A percentile compares a stretch with the other conserved stretches of the same genome.
Evolutionary conservation across 495 filamentous ascomycete genomes (phyloP).

Genomic region (Aspergillus affinis): DNA sequence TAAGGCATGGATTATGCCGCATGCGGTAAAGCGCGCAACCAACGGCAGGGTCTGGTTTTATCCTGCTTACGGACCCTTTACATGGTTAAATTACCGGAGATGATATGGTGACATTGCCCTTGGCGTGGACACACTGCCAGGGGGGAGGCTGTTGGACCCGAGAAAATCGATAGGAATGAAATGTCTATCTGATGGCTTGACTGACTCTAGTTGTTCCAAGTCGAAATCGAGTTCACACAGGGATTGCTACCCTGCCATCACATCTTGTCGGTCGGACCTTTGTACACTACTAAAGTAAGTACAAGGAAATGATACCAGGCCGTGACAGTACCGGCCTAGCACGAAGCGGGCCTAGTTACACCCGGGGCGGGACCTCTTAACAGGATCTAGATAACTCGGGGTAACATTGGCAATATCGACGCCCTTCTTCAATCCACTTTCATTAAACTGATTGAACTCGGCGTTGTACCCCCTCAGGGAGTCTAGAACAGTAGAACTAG

Average conservation of each 20-base stretch:
- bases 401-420: background rate
- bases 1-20: conserved; percentile 10
- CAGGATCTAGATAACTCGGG: background rate
- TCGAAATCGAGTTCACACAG: too few relatives aligned
- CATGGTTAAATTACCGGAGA: background rate
- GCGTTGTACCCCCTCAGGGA: background rate
- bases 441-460: background rate
- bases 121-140: background rate
- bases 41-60: background rate
- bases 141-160: too few relatives aligned
- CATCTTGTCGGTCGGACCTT: too few relatives aligned
- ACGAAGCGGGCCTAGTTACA: background rate
- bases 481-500: background rate
- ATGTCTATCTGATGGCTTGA: background rate
- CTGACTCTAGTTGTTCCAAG: too few relatives aligned
- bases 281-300: too few relatives aligned
- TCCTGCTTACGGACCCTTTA: background rate
- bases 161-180: background rate
- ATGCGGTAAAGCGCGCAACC: conserved; percentile 2
- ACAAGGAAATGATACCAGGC: background rate
- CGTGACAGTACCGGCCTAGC: background rate
- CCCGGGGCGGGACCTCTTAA: background rate
- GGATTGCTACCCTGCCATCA: too few relatives aligned
- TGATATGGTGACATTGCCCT: background rate
- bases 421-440: background rate